These are phyloP conservation scores for Cystobasidiopsis lactophilus DNA, from an alignment of 768 basidiomycete species.

Conservation along the genomic window DNA sequence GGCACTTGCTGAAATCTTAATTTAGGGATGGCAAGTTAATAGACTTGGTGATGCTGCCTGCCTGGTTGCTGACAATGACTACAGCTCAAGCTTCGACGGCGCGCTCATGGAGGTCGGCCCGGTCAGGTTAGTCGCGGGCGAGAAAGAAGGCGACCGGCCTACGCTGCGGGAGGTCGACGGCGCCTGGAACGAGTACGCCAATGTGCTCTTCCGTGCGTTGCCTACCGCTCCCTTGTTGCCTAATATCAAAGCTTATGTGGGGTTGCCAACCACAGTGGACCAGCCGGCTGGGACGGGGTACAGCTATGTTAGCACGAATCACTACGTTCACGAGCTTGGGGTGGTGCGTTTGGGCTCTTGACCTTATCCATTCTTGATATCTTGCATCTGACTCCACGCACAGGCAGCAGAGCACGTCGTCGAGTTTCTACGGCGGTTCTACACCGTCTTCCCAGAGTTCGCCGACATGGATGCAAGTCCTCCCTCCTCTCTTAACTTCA, in stretches of 20 bases:
- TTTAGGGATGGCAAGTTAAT: conserved; percentile 41
- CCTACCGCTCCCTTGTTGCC: too few relatives aligned
- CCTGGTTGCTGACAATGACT: not conserved
- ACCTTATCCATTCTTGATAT: not conserved
- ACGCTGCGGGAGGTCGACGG: conserved; percentile 12
- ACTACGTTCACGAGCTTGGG: conserved; percentile 54
- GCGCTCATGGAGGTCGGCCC: conserved; percentile 19
- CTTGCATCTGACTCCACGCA: not conserved
- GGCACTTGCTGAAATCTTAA: too few relatives aligned
- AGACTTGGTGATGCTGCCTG: not conserved
- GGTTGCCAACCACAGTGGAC: conserved; percentile 41
- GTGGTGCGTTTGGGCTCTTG: conserved; percentile 36
- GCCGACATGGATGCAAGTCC: conserved; percentile 49
- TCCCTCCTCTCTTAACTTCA: not conserved
- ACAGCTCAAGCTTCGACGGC: conserved; percentile 34
- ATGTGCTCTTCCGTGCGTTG: conserved; percentile 18
- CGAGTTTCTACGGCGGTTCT: conserved; percentile 69
- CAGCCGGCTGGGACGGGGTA: conserved; percentile 93
- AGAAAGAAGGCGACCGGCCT: not conserved
- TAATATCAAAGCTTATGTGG: too few relatives aligned
- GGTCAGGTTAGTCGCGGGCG: not conserved
- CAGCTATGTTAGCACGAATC: conserved; percentile 68
- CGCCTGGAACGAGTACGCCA: conserved; percentile 22
- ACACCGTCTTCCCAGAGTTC: conserved; percentile 77
- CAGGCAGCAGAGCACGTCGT: conserved; percentile 59